Evolutionary conservation across 2,329 filamentous ascomycete species (phyloP), one percentile per base, ranked within the genome.

Genomic region (Pseudogymnoascus sp.): DNA sequence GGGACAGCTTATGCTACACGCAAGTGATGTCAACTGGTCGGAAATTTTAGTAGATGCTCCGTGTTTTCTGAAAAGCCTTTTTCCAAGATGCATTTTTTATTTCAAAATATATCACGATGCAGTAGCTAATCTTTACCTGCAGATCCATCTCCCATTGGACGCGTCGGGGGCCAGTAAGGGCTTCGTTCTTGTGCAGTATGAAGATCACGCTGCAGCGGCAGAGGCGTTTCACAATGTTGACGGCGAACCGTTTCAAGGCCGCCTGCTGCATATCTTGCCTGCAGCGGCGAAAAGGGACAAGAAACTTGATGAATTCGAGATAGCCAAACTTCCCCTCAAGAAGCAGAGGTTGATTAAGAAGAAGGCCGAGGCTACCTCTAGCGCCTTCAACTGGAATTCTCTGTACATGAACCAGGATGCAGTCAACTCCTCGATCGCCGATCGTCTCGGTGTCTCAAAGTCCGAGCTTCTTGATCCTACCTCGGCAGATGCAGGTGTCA

Each of bases 31-130:
- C 81, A 91, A 82, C 85, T 87, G 88, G 88, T 87, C 92, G 87
- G 91, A 84, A 89, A 94, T 96, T 95, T 96, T 99, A 97, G 94
- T 99, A 99, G 93, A 97, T 96, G 90, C 91, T 89, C 92, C 87
- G 91, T 88, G 77, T 81, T 80, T 83, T 86, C 91, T 94, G 78
- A 78, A 74, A 68, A 74, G 73, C 69, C 29, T 65, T 62, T 68
- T 65, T 61, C 67, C 43, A 62, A 39, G 33, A 59, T 61, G 19
- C 60, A 68, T 64, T 69, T 64, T 69, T 59, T 26, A 39, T 45
- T 26, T 61, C 12, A 26, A 23, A 49, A 10, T 35, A 37, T 43
- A 64, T 23, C 59, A 29, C 8, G 19, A 60, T 23, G 26, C 37
- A 61, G 49, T 63, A 62, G 23, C 62, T 61, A 49, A 45, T 55